These are phyloP conservation scores for Fusarium stilboides DNA, from an alignment of 2,329 filamentous ascomycete genomes.

Conservation along the genomic window DNA sequence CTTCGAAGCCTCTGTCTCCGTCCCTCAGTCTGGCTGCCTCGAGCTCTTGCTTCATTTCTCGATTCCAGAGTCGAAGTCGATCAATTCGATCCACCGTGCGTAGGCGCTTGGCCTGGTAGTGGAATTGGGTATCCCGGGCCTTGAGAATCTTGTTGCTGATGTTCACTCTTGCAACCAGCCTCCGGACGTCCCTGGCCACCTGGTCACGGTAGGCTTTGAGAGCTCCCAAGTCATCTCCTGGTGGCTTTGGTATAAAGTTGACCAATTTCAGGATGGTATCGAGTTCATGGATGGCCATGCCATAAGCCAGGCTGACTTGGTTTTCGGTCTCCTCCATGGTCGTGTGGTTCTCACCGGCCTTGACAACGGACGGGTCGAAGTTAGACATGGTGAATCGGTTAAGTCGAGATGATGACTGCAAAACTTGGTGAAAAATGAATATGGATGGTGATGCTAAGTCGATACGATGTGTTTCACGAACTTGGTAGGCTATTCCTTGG, in stretches of 20 bases:
- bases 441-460: background rate
- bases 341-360: constrained; percentile 28
- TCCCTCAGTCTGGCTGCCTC: constrained; percentile 24
- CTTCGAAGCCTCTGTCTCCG: constrained; percentile 28
- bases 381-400: constrained; percentile 18
- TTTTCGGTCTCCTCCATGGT: constrained; percentile 30
- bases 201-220: constrained; percentile 24
- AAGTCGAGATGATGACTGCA: background rate
- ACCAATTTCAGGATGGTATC: constrained; percentile 31
- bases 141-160: constrained; percentile 34
- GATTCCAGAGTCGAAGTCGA: constrained; percentile 38
- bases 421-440: background rate
- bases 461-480: constrained; percentile 16
- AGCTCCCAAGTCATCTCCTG: constrained; percentile 14
- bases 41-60: constrained; percentile 36
- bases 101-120: constrained; percentile 39
- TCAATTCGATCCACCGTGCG: constrained; percentile 36
- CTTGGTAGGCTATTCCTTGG: constrained; percentile 3
- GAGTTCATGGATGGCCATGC: constrained; percentile 36
- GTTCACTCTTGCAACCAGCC: constrained; percentile 26
- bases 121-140: constrained; percentile 38
- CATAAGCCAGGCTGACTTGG: constrained; percentile 39
- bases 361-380: constrained; percentile 35
- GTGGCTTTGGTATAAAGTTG: constrained; percentile 13
- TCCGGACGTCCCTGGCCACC: constrained; percentile 19